Conservation (phyloP, 768 basidiomycete genomes). For the Fistulinella prunicolor region DNA sequence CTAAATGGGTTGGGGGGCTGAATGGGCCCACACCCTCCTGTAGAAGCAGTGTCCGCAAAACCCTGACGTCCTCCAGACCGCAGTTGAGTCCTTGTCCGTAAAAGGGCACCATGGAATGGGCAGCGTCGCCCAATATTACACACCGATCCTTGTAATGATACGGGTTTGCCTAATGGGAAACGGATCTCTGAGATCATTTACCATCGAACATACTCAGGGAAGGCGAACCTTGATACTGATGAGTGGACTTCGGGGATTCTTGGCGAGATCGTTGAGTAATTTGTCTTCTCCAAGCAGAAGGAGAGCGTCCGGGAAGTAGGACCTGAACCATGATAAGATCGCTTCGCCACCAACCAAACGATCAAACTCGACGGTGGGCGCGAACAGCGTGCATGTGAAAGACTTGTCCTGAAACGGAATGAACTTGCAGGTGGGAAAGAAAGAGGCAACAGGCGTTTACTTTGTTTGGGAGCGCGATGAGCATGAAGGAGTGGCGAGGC, state of each 20-base stretch:
- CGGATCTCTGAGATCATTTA: conserved; percentile 18
- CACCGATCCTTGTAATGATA: conserved; percentile 90
- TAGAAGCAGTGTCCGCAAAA: conserved; percentile 73
- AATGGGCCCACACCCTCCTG: conserved; percentile 61
- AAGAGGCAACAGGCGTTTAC: conserved; percentile 43
- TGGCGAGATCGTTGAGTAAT: conserved; percentile 72
- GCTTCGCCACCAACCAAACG: conserved; percentile 55
- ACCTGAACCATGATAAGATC: conserved; percentile 72
- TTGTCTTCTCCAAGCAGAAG: conserved; percentile 77
- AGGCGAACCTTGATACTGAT: conserved; percentile 85
- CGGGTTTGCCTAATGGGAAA: conserved; percentile 60
- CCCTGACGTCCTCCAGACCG: conserved; percentile 94
- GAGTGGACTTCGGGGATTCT: conserved; percentile 84
- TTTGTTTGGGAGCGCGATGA: conserved; percentile 97
- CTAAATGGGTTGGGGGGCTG: conserved; percentile 29
- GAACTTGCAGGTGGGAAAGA: conserved; percentile 27
- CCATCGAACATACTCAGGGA: conserved; percentile 18
- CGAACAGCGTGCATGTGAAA: conserved; percentile 96
- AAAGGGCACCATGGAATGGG: conserved; percentile 99
- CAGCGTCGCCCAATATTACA: conserved; percentile 89
- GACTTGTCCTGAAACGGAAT: conserved; percentile 73
- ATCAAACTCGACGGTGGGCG: conserved; percentile 75
- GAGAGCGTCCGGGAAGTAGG: conserved; percentile 87
- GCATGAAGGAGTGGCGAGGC: conserved; percentile 99
- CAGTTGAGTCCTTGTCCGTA: conserved; percentile 98